Conservation (phyloP, 2,329 filamentous ascomycete genomes). For the Dothideomycetes sp. region DNA sequence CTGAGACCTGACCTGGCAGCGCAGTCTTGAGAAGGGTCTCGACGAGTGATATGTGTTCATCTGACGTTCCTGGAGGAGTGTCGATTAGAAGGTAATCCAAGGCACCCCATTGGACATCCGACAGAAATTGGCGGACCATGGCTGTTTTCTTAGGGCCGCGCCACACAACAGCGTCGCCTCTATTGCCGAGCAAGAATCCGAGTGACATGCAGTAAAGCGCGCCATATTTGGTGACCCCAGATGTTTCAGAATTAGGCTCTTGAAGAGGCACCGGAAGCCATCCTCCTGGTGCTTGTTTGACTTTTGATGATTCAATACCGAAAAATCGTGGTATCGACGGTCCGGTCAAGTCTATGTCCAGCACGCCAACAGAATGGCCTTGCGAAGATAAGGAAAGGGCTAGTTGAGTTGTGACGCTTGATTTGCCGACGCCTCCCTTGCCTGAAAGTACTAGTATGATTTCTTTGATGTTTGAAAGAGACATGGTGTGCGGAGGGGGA, state of each 20-base stretch:
- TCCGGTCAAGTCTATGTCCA: slow-evolving; percentile 92
- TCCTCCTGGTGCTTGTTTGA: slow-evolving; percentile 80
- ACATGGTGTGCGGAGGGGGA: no score
- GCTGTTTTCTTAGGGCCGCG: slow-evolving; percentile 96
- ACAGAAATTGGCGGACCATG: slow-evolving; percentile 94
- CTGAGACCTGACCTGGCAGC: slow-evolving; percentile 58
- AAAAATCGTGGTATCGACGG: slow-evolving; percentile 95
- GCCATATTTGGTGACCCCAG: slow-evolving; percentile 33
- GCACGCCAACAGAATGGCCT: slow-evolving; percentile 82
- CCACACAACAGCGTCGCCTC: slow-evolving; percentile 93
- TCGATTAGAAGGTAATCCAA: slow-evolving; percentile 92
- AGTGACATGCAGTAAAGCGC: slow-evolving; percentile 79
- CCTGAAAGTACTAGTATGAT: slow-evolving; percentile 81
- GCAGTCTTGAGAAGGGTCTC: slow-evolving; percentile 45
- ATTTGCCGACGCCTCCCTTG: slow-evolving; percentile 97
- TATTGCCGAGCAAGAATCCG: slow-evolving; percentile 72
- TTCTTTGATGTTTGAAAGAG: slow-evolving; percentile 60
- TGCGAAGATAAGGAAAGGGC: slow-evolving; percentile 78
- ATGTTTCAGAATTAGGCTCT: slow-evolving; percentile 31
- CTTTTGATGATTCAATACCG: slow-evolving; percentile 76
- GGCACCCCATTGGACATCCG: slow-evolving; percentile 77
- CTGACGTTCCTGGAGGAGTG: slow-evolving; percentile 89
- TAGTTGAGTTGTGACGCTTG: slow-evolving; percentile 91
- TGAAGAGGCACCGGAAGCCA: slow-evolving; percentile 89
- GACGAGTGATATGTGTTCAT: slow-evolving; percentile 92